Evolutionary conservation across 208 protist genomes (phyloP).

Genomic region (Wallacemonas sp.): DNA sequence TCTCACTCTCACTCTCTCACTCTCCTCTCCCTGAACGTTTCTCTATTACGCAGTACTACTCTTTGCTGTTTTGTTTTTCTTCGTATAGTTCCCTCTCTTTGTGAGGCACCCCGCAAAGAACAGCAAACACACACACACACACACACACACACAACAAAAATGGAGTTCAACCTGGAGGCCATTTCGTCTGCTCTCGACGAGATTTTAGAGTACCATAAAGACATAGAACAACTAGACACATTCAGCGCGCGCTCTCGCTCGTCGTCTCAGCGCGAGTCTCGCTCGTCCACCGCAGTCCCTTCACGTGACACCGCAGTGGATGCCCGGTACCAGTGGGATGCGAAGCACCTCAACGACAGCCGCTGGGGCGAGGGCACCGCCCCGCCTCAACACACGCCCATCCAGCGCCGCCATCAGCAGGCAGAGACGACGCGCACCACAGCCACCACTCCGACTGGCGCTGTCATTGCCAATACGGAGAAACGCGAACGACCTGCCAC

Average conservation of each 20-base stretch:
- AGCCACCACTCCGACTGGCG: no score
- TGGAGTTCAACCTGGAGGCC: constrained; percentile 16
- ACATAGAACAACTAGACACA: constrained; percentile 17
- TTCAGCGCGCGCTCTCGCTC: constrained; percentile 2
- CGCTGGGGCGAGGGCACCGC: neutral
- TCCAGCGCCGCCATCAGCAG: neutral
- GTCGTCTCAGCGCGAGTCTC: neutral
- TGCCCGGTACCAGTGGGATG: neutral
- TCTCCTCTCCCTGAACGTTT: no score
- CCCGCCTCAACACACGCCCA: neutral
- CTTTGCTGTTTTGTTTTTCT: no score
- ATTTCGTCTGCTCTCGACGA: constrained; percentile 12
- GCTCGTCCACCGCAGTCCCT: neutral
- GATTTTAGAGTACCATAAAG: constrained; percentile 19
- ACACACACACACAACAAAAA: constrained; percentile 6
- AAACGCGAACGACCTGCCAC: no score
- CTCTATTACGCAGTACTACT: no score
- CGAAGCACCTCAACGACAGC: constrained; percentile 14
- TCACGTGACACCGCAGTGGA: neutral
- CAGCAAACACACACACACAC: no score
- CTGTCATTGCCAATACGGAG: no score
- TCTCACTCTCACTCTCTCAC: no score
- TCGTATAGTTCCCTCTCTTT: no score
- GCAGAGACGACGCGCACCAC: no score
- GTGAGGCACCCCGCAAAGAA: no score